Evolutionary conservation across 805 yeast species (phyloP), one percentile per base, ranked within the genome.

Genomic region (Ogataea ganodermae): DNA sequence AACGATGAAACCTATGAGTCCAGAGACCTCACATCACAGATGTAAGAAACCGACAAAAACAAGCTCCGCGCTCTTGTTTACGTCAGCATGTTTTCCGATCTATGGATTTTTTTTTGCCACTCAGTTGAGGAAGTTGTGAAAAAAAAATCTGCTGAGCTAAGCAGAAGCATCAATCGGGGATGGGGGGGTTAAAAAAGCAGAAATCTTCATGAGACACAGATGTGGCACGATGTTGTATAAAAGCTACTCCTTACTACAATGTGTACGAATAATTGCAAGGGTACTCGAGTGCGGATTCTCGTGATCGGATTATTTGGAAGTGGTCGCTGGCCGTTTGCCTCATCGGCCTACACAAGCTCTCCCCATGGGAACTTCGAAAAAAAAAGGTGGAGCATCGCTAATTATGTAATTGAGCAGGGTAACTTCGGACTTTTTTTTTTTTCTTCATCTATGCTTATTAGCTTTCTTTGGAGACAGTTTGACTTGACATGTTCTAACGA

Each of bases 51-150:
- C 42, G 42, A 26, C 42, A 38, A 38, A 38, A 38, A 38, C 32
- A 38, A 24, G 32, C 23, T 26, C 42, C 42, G 42, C 42, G 42
- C 42, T 16, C 22, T 38, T 38, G 42, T 23, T 38, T 38, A 38
- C 27, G 42, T 38, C 42, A 38, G 36, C 43, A 27, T n/a, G 20
- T 28, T 38, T 38, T 14, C 20, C 43, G 35, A 22, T 30, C 28
- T 24, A 13, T 10, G 23, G 22, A 12, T 41, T 31, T 21, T 30
- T 42, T 42, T 42, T 35, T 42, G 38, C 39, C 45, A 33, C 45
- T 42, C 31, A 17, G 28, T 6, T n/a, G n/a, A n/a, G n/a, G n/a
- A n/a, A n/a, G n/a, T n/a, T n/a, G 17, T 7, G 20, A 20, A 14
- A 28, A 39, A 26, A 32, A 20, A 39, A n/a, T 5, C 14, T 17